These are phyloP conservation scores for Leucocoprinus birnbaumii DNA, from an alignment of 768 basidiomycete genomes.

Conservation along the genomic window DNA sequence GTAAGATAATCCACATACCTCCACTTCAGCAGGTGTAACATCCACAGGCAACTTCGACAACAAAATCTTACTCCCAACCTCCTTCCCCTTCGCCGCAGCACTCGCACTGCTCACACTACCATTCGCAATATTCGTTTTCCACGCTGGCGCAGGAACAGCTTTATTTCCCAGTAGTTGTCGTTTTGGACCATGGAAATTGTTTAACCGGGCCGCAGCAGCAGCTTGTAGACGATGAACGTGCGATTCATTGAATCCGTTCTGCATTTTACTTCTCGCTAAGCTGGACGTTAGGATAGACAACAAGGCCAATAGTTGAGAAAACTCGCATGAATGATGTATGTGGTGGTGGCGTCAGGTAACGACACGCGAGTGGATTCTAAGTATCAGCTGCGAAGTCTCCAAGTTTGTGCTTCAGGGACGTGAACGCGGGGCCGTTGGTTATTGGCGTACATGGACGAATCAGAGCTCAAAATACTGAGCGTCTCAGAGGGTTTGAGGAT, in stretches of 20 bases:
- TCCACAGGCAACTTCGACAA: constrained; percentile 65
- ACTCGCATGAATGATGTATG: neutral
- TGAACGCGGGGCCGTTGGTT: too few relatives aligned
- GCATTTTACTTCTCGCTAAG: neutral
- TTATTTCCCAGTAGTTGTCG: constrained; percentile 55
- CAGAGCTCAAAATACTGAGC: too few relatives aligned
- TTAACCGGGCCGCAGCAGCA: constrained; percentile 28
- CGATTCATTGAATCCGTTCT: neutral
- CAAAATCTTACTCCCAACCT: constrained; percentile 64
- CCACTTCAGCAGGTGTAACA: constrained; percentile 65
- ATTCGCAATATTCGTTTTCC: constrained; percentile 36
- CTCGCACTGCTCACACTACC: constrained; percentile 14
- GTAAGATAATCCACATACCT: constrained; percentile 38
- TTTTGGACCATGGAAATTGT: constrained; percentile 52
- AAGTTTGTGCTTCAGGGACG: too few relatives aligned
- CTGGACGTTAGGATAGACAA: neutral
- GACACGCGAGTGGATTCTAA: too few relatives aligned
- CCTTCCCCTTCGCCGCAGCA: constrained; percentile 32
- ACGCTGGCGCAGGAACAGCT: constrained; percentile 59
- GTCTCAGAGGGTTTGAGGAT: too few relatives aligned
- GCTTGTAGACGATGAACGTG: constrained; percentile 11
- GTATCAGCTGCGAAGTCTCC: too few relatives aligned
- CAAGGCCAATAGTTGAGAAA: neutral
- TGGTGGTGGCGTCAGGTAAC: too few relatives aligned
- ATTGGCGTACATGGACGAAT: too few relatives aligned